A percentile compares a stretch with the other conserved stretches of the same genome.
These are phyloP conservation scores for Cladophialophora exuberans DNA, from an alignment of 2,329 filamentous ascomycete genomes.

Conservation along the genomic window DNA sequence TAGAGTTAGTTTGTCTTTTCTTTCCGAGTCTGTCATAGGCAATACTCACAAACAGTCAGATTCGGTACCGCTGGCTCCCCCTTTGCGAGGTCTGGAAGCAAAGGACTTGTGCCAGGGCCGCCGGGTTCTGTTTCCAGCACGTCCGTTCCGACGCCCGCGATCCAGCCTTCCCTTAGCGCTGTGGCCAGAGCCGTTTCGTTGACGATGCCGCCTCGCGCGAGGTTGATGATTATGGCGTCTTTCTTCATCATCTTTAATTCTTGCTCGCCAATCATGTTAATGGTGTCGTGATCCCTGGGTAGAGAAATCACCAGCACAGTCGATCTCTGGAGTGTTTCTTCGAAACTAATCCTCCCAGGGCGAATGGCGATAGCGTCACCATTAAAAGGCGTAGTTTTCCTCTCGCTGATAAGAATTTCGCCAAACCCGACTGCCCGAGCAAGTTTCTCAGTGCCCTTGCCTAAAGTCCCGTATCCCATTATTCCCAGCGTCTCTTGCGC, in stretches of 20 bases:
- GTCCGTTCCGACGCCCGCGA: constrained; percentile 56
- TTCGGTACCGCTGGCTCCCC: constrained; percentile 50
- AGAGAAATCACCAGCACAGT: constrained; percentile 40
- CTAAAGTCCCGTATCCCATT: constrained; percentile 55
- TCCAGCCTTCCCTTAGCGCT: constrained; percentile 49
- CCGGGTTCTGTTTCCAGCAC: constrained; percentile 55
- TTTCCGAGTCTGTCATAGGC: neutral
- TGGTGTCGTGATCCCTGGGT: constrained; percentile 38
- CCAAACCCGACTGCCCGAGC: constrained; percentile 51
- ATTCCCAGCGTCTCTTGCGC: constrained; percentile 54
- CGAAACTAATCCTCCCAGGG: constrained; percentile 34
- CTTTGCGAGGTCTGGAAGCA: constrained; percentile 43
- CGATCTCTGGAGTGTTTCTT: constrained; percentile 36
- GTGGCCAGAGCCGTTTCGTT: constrained; percentile 53
- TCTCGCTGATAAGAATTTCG: constrained; percentile 52
- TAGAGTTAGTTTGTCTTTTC: neutral
- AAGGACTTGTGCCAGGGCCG: constrained; percentile 46
- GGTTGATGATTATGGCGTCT: constrained; percentile 53
- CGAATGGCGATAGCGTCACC: constrained; percentile 30
- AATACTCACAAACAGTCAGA: constrained; percentile 44
- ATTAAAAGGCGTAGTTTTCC: too few species aligned
- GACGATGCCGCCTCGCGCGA: constrained; percentile 55
- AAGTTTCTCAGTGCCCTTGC: constrained; percentile 51
- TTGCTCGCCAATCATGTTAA: constrained; percentile 39
- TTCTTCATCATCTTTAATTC: constrained; percentile 52